Evolutionary conservation across 768 basidiomycete species (phyloP).

Genomic region (Suillus plorans): DNA sequence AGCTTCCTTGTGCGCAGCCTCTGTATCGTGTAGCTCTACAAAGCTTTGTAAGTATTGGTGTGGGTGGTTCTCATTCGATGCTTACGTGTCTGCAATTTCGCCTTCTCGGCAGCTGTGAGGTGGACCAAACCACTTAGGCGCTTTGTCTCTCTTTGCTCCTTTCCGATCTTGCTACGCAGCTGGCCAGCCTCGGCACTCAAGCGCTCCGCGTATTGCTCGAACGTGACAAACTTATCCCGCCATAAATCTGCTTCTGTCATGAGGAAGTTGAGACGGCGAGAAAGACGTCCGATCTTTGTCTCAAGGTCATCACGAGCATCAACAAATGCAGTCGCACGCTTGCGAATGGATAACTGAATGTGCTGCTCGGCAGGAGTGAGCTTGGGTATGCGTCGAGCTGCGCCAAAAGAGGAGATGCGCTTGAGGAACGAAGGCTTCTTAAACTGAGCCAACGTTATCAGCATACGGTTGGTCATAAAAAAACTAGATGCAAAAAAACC

Average conservation of each 20-base stretch:
- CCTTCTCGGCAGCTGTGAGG: slow-evolving; percentile 75
- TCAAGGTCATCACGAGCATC: slow-evolving; percentile 93
- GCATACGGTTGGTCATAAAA: neutral
- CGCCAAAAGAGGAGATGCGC: slow-evolving; percentile 76
- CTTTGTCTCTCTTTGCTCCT: slow-evolving; percentile 87
- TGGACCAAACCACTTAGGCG: slow-evolving; percentile 78
- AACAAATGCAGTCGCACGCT: slow-evolving; percentile 92
- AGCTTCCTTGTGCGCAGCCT: slow-evolving; percentile 77
- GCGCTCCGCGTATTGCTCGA: slow-evolving; percentile 92
- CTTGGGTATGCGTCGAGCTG: slow-evolving; percentile 66
- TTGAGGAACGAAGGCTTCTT: slow-evolving; percentile 89
- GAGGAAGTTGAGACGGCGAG: slow-evolving; percentile 83
- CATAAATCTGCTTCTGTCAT: slow-evolving; percentile 90
- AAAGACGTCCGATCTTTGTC: slow-evolving; percentile 87
- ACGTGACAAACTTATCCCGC: slow-evolving; percentile 92
- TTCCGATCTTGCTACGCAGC: slow-evolving; percentile 82
- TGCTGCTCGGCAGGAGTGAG: slow-evolving; percentile 80
- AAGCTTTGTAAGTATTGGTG: neutral
- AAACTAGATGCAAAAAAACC: slow-evolving; percentile 9
- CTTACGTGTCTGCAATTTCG: slow-evolving; percentile 76
- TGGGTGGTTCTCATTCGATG: slow-evolving; percentile 14
- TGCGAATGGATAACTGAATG: slow-evolving; percentile 86
- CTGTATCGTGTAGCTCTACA: slow-evolving; percentile 81
- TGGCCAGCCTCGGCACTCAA: slow-evolving; percentile 85
- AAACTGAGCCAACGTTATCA: slow-evolving; percentile 44